A percentile compares a stretch with the other conserved stretches of the same genome.
These are phyloP conservation scores for Neopestalotiopsis rosae DNA, from an alignment of 2,329 filamentous ascomycete species.

Conservation along the genomic window DNA sequence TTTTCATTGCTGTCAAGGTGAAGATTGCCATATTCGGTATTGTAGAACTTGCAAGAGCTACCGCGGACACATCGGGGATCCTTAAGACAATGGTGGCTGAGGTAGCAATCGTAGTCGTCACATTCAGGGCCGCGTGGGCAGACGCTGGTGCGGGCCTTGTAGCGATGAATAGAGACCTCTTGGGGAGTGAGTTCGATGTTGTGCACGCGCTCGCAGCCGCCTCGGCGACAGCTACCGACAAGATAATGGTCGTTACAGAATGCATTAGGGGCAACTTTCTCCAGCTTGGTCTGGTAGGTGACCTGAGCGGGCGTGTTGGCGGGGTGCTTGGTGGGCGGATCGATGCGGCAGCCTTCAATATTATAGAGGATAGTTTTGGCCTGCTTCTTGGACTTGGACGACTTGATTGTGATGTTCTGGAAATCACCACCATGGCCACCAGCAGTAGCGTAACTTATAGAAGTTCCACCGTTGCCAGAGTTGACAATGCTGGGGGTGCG, in stretches of 20 bases:
- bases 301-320: slow-evolving; percentile 34
- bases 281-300: slow-evolving; percentile 38
- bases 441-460: slow-evolving; percentile 40
- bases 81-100: slow-evolving; percentile 40
- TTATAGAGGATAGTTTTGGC: slow-evolving; percentile 37
- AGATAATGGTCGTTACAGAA: slow-evolving; percentile 42
- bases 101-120: slow-evolving; percentile 39
- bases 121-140: slow-evolving; percentile 38
- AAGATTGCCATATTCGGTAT: slow-evolving; percentile 36
- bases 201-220: slow-evolving; percentile 38
- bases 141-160: slow-evolving; percentile 40
- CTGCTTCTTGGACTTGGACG: slow-evolving; percentile 35
- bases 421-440: slow-evolving; percentile 33
- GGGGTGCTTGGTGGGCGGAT: slow-evolving; percentile 36
- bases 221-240: slow-evolving; percentile 36
- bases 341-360: slow-evolving; percentile 35
- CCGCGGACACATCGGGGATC: slow-evolving; percentile 29
- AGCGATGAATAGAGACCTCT: slow-evolving; percentile 41
- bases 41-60: slow-evolving; percentile 34
- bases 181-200: slow-evolving; percentile 34
- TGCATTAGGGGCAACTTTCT: slow-evolving; percentile 34
- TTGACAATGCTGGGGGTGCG: slow-evolving; percentile 35
- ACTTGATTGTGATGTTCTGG: slow-evolving; percentile 39
- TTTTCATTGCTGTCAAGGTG: slow-evolving; percentile 36
- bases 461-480: slow-evolving; percentile 40